Conservation (phyloP, 129 eudicot genomes). For the Chrysanthemum seticuspe region DNA sequence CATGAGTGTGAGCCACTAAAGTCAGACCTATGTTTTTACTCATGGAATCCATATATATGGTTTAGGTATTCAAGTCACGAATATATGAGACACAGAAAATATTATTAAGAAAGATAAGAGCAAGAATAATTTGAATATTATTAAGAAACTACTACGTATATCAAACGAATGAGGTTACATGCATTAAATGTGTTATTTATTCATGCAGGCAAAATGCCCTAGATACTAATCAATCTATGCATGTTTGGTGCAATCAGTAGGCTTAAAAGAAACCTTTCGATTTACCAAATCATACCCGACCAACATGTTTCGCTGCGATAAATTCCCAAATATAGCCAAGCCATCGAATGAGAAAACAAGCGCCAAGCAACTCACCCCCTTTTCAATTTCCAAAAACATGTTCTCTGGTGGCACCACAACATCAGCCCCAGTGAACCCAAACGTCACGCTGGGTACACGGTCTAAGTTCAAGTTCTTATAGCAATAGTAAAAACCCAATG, state of each 20-base stretch:
- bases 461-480: constrained; percentile 16
- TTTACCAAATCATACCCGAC: constrained; percentile 48
- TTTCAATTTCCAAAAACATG: constrained; percentile 27
- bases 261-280: constrained; percentile 38
- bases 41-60: too few relatives aligned
- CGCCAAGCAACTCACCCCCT: constrained; percentile 36
- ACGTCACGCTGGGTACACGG: constrained; percentile 27
- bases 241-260: constrained; percentile 33
- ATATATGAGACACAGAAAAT: too few relatives aligned
- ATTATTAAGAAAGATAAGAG: too few relatives aligned
- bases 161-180: background rate
- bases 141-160: too few relatives aligned
- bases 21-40: too few relatives aligned
- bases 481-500: constrained; percentile 33
- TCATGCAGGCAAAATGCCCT: background rate
- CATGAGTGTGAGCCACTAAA: too few relatives aligned
- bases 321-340: constrained; percentile 40
- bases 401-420: constrained; percentile 18
- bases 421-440: constrained; percentile 46
- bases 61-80: too few relatives aligned
- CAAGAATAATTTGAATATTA: too few relatives aligned
- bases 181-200: background rate
- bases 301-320: constrained; percentile 41
- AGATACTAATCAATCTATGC: background rate
- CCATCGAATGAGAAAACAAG: background rate